Base-by-base conservation (phyloP, 2,329 filamentous ascomycete genomes). In the Calonectria montana region DNA sequence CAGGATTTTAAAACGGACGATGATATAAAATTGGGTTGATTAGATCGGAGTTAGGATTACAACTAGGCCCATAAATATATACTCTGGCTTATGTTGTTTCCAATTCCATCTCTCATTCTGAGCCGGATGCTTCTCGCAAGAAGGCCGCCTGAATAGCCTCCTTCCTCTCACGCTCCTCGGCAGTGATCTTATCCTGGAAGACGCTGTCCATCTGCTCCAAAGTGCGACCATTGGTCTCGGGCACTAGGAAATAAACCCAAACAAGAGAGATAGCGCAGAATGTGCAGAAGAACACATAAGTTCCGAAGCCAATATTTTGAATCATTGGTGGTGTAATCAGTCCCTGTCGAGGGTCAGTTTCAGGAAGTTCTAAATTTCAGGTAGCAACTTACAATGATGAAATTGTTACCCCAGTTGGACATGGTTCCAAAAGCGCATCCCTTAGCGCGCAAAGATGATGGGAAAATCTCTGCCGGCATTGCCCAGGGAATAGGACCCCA, bases 401-500 rank as follows among this genome's bases (percentile, higher is more conserved):
- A 69, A 31, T 69, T 72, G 21, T 63, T 63, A 12, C 61, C 47
- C 70, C 12, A 43, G 31, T 45, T 50, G 12, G 29, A 45, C 45
- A 55, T 55, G 5, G 55, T 29, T 10, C 57, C 50, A 18, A 41
- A 65, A n/a, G 62, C 61, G 9, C 69, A 41, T 3, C 70, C 63
- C 67, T 72, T 67, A 2, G 70, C 66, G 18, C 67, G 62, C 4
- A 67, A 55, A 9, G 39, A 63, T 16, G 43, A 43, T 3, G 70
- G 67, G 39, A 50, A 67, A 3, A 72, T 35, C 13, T 67, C 66
- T 5, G 70, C 45, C 1, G 67, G 43, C 67, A 72, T 66, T 2
- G 67, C 62, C 70, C 55, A 72, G 12, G 62, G 53, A 9, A 72
- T 25, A 10, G 70, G 70, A 7, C 39, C 66, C 61, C 66, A 69